Conservation (phyloP, 1,284 basidiomycete genomes). For the Heterobasidion annosum region DNA sequence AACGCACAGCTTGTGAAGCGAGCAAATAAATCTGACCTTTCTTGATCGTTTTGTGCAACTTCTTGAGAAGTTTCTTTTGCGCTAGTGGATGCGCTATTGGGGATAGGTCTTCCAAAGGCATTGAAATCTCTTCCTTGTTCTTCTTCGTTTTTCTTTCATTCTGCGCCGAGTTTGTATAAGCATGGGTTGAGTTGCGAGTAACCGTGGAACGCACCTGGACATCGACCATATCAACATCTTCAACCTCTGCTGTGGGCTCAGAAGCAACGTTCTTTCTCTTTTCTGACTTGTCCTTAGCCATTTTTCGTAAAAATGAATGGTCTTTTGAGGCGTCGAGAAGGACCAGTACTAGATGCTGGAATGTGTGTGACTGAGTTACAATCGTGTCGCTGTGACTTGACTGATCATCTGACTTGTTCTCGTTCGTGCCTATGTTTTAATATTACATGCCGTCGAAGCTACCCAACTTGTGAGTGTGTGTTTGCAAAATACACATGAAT, state of each 20-base stretch:
- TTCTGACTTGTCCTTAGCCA: conserved; percentile 67
- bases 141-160: conserved; percentile 49
- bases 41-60: conserved; percentile 88
- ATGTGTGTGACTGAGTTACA: not conserved
- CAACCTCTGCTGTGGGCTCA: conserved; percentile 17
- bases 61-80: conserved; percentile 86
- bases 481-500: too few species aligned
- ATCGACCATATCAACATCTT: conserved; percentile 48
- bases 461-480: too few species aligned
- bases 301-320: conserved; percentile 13
- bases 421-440: too few species aligned
- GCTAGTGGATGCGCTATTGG: conserved; percentile 89
- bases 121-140: conserved; percentile 50
- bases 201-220: conserved; percentile 5
- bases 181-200: not conserved
- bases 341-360: too few species aligned
- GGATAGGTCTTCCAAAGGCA: conserved; percentile 76
- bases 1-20: not conserved
- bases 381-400: too few species aligned
- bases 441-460: too few species aligned
- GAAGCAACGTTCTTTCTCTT: conserved; percentile 45
- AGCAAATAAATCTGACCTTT: conserved; percentile 48
- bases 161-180: not conserved
- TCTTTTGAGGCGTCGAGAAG: not conserved
- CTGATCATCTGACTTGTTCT: too few species aligned